Conservation (phyloP, 73 alveolate species). For the Stentor coeruleus region DNA sequence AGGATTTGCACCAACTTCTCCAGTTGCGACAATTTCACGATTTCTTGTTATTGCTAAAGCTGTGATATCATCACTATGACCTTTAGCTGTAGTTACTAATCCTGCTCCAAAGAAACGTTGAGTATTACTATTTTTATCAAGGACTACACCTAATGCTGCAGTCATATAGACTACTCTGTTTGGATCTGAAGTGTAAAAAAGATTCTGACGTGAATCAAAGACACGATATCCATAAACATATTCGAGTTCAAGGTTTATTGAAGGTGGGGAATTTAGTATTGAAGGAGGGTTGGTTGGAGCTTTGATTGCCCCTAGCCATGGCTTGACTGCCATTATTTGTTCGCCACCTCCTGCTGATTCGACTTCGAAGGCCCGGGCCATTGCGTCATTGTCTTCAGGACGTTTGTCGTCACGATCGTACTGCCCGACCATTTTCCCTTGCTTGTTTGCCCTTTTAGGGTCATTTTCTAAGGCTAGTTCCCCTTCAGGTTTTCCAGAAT, state of each 20-base stretch:
- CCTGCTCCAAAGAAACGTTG: slow-evolving; percentile 88
- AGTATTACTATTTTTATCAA: slow-evolving; percentile 66
- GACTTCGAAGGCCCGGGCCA: slow-evolving; percentile 59
- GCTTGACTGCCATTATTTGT: slow-evolving; percentile 75
- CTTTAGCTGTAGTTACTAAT: slow-evolving; percentile 53
- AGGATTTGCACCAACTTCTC: slow-evolving; percentile 91
- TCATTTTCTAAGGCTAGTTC: not conserved
- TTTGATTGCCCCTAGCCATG: slow-evolving; percentile 66
- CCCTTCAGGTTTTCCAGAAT: slow-evolving; percentile 33
- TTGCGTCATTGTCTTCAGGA: slow-evolving; percentile 40
- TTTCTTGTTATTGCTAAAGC: slow-evolving; percentile 72
- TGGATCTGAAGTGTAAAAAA: slow-evolving; percentile 68
- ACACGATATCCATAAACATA: slow-evolving; percentile 94
- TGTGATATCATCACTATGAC: slow-evolving; percentile 91
- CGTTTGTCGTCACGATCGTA: slow-evolving; percentile 35
- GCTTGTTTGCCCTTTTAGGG: slow-evolving; percentile 46
- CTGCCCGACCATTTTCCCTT: slow-evolving; percentile 43
- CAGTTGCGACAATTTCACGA: slow-evolving; percentile 85
- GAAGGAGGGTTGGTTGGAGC: slow-evolving; percentile 64
- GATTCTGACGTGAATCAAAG: slow-evolving; percentile 88
- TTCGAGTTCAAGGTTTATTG: slow-evolving; percentile 74
- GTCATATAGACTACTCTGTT: slow-evolving; percentile 85
- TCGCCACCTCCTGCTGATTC: slow-evolving; percentile 69
- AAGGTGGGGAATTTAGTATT: slow-evolving; percentile 64
- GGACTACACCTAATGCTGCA: slow-evolving; percentile 93